phyloP scores from a whole-genome alignment of 371 early-diverging fungal genomes.

The Mortierella sp. region DNA sequence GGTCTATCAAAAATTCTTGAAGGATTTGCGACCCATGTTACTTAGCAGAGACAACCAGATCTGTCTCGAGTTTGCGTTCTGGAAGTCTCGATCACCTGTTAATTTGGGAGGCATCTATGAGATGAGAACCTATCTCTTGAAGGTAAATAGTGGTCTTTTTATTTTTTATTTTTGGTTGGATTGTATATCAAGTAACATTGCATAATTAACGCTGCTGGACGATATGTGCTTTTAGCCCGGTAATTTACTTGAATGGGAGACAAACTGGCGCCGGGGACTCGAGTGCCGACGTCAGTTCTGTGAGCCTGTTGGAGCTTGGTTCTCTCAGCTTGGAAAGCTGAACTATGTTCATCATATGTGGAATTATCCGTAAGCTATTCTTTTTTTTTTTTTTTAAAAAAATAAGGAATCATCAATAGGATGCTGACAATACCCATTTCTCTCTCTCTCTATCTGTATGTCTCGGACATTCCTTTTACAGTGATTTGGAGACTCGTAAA shows the following conservation, averaged over 20 bases:
- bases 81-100: slow-evolving; percentile 84
- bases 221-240: slow-evolving; percentile 74
- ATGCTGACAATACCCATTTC: too few species aligned
- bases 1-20: slow-evolving; percentile 70
- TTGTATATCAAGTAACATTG: background rate
- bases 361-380: slow-evolving; percentile 80
- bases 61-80: slow-evolving; percentile 94
- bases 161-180: background rate
- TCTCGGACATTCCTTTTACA: slow-evolving; percentile 28
- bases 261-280: slow-evolving; percentile 89
- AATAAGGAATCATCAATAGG: too few species aligned
- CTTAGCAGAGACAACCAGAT: slow-evolving; percentile 84
- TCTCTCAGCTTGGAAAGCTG: slow-evolving; percentile 89
- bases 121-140: slow-evolving; percentile 87
- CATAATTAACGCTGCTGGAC: too few species aligned
- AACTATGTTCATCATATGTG: slow-evolving; percentile 96
- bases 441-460: background rate
- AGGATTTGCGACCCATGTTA: slow-evolving; percentile 77
- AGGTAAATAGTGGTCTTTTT: slow-evolving; percentile 55
- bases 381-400: too few species aligned
- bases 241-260: slow-evolving; percentile 92
- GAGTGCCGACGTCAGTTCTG: slow-evolving; percentile 89
- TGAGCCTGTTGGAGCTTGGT: slow-evolving; percentile 96
- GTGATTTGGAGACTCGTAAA: slow-evolving; percentile 88
- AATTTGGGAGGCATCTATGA: slow-evolving; percentile 90